Conservation (phyloP, 1,139 yeast species). For the Magnusiomyces suaveolens region DNA sequence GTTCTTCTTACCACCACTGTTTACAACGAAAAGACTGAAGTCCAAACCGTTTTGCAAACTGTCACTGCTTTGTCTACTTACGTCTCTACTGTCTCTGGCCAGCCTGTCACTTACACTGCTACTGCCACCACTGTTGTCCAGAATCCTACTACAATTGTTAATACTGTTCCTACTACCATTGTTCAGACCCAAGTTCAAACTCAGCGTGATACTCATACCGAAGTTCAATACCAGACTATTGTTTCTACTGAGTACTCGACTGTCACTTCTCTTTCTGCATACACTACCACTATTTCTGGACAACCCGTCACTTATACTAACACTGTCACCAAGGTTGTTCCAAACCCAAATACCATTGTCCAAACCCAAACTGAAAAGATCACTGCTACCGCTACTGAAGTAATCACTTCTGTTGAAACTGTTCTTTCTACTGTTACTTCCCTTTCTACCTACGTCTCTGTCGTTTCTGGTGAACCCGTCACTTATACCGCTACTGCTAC, state of each 20-base stretch:
- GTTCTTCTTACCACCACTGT: background rate
- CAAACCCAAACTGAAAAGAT: constrained; percentile 2
- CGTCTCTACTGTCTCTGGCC: background rate
- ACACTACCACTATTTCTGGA: constrained; percentile 1
- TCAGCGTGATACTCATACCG: background rate
- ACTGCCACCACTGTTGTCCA: background rate
- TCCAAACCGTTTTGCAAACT: background rate
- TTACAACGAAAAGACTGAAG: background rate
- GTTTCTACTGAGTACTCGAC: constrained; percentile 1
- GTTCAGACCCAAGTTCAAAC: constrained; percentile 7
- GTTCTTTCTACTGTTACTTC: constrained; percentile 2
- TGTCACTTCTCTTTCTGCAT: background rate
- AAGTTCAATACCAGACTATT: constrained; percentile 2
- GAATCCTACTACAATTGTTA: background rate
- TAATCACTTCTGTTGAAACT: background rate
- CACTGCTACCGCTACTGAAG: background rate
- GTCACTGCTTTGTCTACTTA: background rate
- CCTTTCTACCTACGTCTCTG: background rate
- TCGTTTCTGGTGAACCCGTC: background rate
- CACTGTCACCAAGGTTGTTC: background rate
- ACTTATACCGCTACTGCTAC: constrained; percentile 2
- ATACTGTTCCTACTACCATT: constrained; percentile 4
- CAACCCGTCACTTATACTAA: background rate
- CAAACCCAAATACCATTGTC: background rate
- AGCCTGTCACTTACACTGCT: background rate